These are phyloP conservation scores for Cladorrhinum sp. DNA, from an alignment of 2,329 filamentous ascomycete genomes.

Conservation along the genomic window DNA sequence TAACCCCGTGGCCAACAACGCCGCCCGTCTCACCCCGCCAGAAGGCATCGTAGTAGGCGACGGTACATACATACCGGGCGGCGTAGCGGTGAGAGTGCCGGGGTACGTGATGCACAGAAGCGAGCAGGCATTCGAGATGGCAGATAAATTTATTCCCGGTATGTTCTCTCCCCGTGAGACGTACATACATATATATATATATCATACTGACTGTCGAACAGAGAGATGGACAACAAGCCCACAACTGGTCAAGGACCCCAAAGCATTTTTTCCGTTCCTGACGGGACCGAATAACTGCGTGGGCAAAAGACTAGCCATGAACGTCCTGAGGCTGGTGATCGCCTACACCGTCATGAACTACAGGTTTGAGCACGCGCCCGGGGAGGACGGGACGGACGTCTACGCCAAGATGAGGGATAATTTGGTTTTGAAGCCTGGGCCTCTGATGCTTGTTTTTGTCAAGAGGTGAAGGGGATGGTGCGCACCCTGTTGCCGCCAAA, in stretches of 20 bases:
- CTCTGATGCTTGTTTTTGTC: slow-evolving; percentile 15
- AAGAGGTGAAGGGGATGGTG: slow-evolving; percentile 13
- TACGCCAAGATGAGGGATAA: slow-evolving; percentile 9
- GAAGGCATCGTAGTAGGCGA: slow-evolving; percentile 28
- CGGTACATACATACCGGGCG: slow-evolving; percentile 27
- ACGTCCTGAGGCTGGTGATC: slow-evolving; percentile 30
- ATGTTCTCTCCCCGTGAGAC: too few species aligned
- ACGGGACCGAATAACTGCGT: slow-evolving; percentile 34
- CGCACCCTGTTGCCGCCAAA: too few species aligned
- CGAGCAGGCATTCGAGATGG: slow-evolving; percentile 14
- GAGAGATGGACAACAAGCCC: slow-evolving; percentile 35
- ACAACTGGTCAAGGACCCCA: slow-evolving; percentile 27
- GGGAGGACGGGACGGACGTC: slow-evolving; percentile 18
- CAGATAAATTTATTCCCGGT: slow-evolving; percentile 31
- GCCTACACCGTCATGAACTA: slow-evolving; percentile 21
- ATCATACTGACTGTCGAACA: slow-evolving; percentile 10
- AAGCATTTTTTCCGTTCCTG: slow-evolving; percentile 30
- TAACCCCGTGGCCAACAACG: slow-evolving; percentile 30
- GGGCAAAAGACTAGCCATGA: slow-evolving; percentile 37
- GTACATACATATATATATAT: too few species aligned
- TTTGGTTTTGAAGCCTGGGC: slow-evolving; percentile 14
- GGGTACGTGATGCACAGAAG: slow-evolving; percentile 11
- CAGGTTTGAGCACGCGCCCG: slow-evolving; percentile 21
- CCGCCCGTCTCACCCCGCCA: slow-evolving; percentile 26
- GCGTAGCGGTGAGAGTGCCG: slow-evolving; percentile 11